Conservation (phyloP, 1,139 yeast genomes). For the Geotrichum siamense region DNA sequence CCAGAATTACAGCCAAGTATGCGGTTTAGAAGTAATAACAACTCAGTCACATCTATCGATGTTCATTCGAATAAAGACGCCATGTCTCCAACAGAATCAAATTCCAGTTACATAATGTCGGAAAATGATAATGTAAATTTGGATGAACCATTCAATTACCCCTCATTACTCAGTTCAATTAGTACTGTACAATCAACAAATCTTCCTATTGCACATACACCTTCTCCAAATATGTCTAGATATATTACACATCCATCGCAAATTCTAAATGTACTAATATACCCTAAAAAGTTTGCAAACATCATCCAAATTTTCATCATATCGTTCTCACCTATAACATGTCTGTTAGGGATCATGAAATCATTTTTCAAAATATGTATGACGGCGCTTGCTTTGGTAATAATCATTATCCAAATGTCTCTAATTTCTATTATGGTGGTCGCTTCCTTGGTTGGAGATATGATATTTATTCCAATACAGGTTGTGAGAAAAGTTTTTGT, state of each 20-base stretch:
- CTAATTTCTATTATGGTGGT: conserved; percentile 27
- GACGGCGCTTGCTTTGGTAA: conserved; percentile 22
- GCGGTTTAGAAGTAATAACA: not conserved
- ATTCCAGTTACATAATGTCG: too few relatives aligned
- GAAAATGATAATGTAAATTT: too few relatives aligned
- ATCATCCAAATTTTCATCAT: not conserved
- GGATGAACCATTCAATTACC: too few relatives aligned
- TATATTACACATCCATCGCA: too few relatives aligned
- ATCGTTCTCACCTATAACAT: too few relatives aligned
- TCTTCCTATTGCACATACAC: too few relatives aligned
- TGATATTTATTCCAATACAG: conserved; percentile 14
- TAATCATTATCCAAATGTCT: conserved; percentile 25
- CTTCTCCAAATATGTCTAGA: too few relatives aligned
- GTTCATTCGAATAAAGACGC: conserved; percentile 5
- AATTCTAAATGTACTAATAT: too few relatives aligned
- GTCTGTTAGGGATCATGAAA: conserved; percentile 1
- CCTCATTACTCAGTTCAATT: too few relatives aligned
- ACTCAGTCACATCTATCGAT: conserved; percentile 11
- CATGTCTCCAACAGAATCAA: too few relatives aligned
- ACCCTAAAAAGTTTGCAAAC: not conserved
- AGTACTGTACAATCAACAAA: too few relatives aligned
- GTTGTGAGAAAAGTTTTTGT: not conserved
- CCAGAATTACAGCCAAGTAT: not conserved
- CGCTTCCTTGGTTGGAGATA: conserved; percentile 28
- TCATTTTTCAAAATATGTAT: too few relatives aligned